Evolutionary conservation across 2,329 filamentous ascomycete genomes (phyloP), one percentile per base, ranked within the genome.

Genomic region (Huntiella savannae): DNA sequence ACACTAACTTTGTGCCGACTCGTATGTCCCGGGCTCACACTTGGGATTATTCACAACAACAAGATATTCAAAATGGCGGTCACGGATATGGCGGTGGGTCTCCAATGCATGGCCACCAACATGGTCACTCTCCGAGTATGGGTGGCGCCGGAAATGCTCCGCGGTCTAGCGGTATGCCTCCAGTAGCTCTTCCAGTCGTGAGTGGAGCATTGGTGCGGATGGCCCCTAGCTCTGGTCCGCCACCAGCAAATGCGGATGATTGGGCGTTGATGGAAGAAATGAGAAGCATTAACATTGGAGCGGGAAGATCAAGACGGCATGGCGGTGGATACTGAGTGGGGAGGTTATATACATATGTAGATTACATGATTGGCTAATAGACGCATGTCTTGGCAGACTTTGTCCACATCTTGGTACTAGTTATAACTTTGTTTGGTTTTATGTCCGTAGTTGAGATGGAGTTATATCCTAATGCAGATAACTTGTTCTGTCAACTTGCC

Each of bases 181-280:
- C 40, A 4, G 40, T n/a, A 16, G 5, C 40, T 10, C 59, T 80
- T 16, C 56, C 57, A 19, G 46, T 59, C n/a, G 69, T 66, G 63
- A 69, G 63, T 51, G 66, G 63, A 32, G 58, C 54, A 28, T 52
- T 59, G 42, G 48, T 52, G 6, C 38, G 51, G 2, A 55, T 56
- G 53, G 45, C 40, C 50, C 53, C 46, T 54, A 54, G 3, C 56
- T 56, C 3, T 51, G 53, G 11, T 5, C 15, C 36, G 49, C 55
- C 22, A 60, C 59, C 4, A 60, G 62, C 33, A 62, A 59, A 44
- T 61, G 58, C 12, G 19, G 68, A 69, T 48, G 65, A 73, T 51
- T 67, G 68, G 59, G 73, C 78, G 15, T 61, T 87, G 45, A 71
- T 80, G 60, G 68, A 83, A 52, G 82, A 87, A 61, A 71, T 87